phyloP scores from a whole-genome alignment of 1,284 basidiomycete species.

The Stereum hirsutum region DNA sequence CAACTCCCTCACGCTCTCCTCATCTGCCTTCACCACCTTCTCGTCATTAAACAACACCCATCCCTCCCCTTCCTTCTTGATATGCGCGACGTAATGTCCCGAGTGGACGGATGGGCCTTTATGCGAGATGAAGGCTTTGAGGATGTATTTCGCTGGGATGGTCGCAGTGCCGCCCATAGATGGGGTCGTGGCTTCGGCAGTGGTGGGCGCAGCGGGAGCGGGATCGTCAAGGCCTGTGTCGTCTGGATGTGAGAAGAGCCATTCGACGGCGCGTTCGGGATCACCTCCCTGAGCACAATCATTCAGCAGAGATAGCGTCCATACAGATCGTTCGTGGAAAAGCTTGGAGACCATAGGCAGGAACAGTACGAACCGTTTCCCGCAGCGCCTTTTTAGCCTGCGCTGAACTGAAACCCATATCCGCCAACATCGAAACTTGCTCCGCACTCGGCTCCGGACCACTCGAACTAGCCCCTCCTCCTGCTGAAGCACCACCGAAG shows the following conservation, averaged over 20 bases:
- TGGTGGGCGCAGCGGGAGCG: constrained; percentile 14
- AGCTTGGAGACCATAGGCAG: background rate
- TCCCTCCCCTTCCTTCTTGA: constrained; percentile 32
- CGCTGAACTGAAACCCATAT: constrained; percentile 88
- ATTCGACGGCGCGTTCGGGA: constrained; percentile 85
- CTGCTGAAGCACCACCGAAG: constrained; percentile 12
- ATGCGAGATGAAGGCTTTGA: constrained; percentile 95
- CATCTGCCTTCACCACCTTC: constrained; percentile 85
- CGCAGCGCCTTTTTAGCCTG: constrained; percentile 87
- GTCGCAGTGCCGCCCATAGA: constrained; percentile 31
- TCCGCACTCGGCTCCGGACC: constrained; percentile 55
- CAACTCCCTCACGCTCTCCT: constrained; percentile 62
- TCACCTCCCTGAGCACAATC: constrained; percentile 59
- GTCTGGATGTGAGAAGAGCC: constrained; percentile 95
- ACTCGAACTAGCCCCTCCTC: constrained; percentile 10
- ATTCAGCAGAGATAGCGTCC: too few relatives aligned
- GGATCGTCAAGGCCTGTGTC: constrained; percentile 64
- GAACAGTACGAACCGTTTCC: constrained; percentile 57
- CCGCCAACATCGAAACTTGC: constrained; percentile 65
- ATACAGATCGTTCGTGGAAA: too few relatives aligned
- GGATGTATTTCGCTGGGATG: constrained; percentile 71
- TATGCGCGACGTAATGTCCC: constrained; percentile 89
- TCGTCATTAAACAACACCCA: constrained; percentile 96
- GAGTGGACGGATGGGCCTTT: constrained; percentile 94
- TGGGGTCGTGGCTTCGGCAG: constrained; percentile 15